phyloP scores from a whole-genome alignment of 768 basidiomycete species.

The Rhodotorula babjevae region DNA sequence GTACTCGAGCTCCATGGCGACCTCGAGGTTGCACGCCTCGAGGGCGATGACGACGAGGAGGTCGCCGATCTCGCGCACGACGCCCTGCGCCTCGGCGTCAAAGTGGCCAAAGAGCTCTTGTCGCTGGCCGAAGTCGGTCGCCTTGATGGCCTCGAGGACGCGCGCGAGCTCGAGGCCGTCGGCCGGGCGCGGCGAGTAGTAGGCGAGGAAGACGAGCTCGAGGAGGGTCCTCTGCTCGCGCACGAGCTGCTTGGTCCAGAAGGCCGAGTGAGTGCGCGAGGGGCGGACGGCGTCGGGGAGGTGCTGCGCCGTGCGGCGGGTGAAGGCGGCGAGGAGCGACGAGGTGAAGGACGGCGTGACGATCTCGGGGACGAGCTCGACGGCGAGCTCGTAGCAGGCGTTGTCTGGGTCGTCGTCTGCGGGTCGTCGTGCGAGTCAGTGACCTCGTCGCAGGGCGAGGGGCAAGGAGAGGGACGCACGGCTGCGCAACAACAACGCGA shows the following conservation, averaged over 20 bases:
- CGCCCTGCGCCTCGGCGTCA: constrained; percentile 60
- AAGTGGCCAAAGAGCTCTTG: constrained; percentile 64
- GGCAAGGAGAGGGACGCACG: neutral
- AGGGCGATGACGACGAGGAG: constrained; percentile 54
- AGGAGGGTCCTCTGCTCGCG: constrained; percentile 71
- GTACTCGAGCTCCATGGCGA: constrained; percentile 39
- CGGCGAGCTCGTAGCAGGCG: constrained; percentile 56
- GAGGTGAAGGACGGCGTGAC: constrained; percentile 60
- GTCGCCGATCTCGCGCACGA: constrained; percentile 56
- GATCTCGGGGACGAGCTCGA: constrained; percentile 57
- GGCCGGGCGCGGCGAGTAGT: constrained; percentile 71
- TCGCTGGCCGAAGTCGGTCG: constrained; percentile 59
- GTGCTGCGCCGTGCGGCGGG: constrained; percentile 44
- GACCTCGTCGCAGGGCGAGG: neutral
- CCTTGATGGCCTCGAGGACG: constrained; percentile 63
- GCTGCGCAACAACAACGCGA: constrained; percentile 66
- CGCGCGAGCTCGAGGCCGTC: constrained; percentile 60
- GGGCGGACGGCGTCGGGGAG: constrained; percentile 57
- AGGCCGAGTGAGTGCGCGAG: constrained; percentile 48
- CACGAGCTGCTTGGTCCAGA: constrained; percentile 45
- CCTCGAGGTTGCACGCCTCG: constrained; percentile 75
- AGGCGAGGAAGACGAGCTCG: constrained; percentile 81
- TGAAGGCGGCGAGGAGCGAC: constrained; percentile 60
- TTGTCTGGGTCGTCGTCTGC: constrained; percentile 60
- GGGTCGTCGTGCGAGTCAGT: neutral